Percentiles rank a stretch among this genome's conserved stretches.
Conservation (phyloP, 129 eudicot species). For the Helichrysum umbraculigerum region DNA sequence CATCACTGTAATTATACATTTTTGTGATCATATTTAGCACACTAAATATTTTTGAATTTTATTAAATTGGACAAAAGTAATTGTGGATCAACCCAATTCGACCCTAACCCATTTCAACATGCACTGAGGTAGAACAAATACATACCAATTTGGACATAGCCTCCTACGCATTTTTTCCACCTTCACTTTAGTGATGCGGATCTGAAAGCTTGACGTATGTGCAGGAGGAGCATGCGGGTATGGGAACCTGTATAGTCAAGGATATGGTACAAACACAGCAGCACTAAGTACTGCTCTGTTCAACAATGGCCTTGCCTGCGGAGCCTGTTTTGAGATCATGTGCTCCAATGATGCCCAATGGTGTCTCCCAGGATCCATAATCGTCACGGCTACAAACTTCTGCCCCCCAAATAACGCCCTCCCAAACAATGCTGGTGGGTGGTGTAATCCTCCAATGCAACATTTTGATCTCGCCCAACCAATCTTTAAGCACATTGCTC, state of each 20-base stretch:
- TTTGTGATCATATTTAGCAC: neutral
- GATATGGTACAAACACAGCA: slow-evolving; percentile 56
- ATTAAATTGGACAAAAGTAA: no score
- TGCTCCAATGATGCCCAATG: slow-evolving; percentile 47
- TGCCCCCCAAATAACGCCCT: slow-evolving; percentile 62
- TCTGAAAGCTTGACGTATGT: neutral
- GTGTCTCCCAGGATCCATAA: slow-evolving; percentile 62
- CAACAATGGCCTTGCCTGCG: slow-evolving; percentile 58
- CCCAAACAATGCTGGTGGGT: slow-evolving; percentile 53
- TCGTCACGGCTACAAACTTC: slow-evolving; percentile 60
- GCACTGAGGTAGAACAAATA: no score
- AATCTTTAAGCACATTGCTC: slow-evolving; percentile 53
- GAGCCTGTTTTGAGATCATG: slow-evolving; percentile 60
- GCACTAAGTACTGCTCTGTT: slow-evolving; percentile 59
- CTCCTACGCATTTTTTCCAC: neutral
- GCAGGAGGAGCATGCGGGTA: slow-evolving; percentile 68
- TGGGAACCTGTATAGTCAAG: slow-evolving; percentile 54
- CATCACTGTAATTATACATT: neutral
- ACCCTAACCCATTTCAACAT: neutral
- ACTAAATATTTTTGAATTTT: neutral
- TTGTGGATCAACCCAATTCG: no score
- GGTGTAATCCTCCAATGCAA: slow-evolving; percentile 62
- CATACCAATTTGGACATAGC: neutral
- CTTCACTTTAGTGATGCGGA: neutral
- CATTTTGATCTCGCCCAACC: slow-evolving; percentile 71